phyloP scores from a whole-genome alignment of 495 filamentous ascomycete genomes.

The Penicillium soppii region DNA sequence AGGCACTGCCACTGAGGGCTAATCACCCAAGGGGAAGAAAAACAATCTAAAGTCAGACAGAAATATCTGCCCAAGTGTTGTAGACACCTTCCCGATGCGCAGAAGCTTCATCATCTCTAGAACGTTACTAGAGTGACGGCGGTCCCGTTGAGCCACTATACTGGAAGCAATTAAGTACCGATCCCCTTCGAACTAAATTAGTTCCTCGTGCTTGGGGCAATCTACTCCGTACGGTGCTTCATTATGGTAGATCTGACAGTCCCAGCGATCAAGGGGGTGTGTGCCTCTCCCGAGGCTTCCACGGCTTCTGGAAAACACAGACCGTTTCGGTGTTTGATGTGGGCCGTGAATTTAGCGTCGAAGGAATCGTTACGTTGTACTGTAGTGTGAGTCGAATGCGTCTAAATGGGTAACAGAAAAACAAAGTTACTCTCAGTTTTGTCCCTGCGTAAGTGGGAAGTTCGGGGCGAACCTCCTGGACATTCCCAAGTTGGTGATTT shows the following conservation, averaged over 20 bases:
- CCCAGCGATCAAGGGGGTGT: conserved; percentile 6
- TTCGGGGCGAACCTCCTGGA: not conserved
- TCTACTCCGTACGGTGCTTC: no score
- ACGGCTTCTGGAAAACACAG: conserved; percentile 3
- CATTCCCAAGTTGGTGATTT: not conserved
- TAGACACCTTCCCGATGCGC: conserved; percentile 7
- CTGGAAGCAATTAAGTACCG: not conserved
- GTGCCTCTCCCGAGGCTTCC: conserved; percentile 1
- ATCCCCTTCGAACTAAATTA: not conserved
- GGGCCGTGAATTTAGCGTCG: conserved; percentile 1
- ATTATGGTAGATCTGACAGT: conserved; percentile 9
- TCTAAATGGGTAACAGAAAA: not conserved
- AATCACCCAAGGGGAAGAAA: not conserved
- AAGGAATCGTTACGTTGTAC: not conserved
- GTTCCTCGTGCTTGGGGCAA: conserved; percentile 15
- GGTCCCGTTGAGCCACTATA: conserved; percentile 3
- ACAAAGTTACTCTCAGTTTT: not conserved
- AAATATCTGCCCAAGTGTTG: not conserved
- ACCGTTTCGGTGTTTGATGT: conserved; percentile 7
- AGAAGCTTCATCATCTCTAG: not conserved
- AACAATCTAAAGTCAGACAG: not conserved
- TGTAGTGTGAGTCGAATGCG: not conserved
- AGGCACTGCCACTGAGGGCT: not conserved
- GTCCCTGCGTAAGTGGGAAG: not conserved
- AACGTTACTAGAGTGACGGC: conserved; percentile 14